Conservation (phyloP, 2,329 filamentous ascomycete genomes). For the Chalaropsis ovoidea region DNA sequence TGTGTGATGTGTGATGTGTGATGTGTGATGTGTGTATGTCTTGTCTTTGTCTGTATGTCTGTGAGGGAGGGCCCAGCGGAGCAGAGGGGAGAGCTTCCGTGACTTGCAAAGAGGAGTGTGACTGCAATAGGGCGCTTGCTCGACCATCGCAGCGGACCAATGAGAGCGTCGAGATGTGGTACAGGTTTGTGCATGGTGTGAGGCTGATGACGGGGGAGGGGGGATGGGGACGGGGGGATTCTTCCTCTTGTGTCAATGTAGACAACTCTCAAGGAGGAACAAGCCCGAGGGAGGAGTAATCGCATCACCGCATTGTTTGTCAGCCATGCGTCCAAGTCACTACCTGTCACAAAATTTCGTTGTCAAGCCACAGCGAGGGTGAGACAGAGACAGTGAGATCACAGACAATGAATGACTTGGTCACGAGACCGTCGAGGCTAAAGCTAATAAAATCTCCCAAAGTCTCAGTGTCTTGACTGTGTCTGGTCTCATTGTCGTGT, state of each 20-base stretch:
- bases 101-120: background rate
- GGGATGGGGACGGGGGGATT: background rate
- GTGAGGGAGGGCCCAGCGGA: background rate
- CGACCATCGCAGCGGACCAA: background rate
- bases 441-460: background rate
- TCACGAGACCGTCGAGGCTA: background rate
- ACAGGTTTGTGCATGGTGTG: background rate
- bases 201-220: background rate
- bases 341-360: background rate
- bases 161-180: background rate
- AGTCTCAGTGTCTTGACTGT: background rate
- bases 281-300: no score
- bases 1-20: background rate
- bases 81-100: background rate
- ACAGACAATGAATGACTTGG: background rate
- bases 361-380: background rate
- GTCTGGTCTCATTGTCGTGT: background rate
- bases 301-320: no score
- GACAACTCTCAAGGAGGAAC: background rate
- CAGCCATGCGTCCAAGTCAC: background rate
- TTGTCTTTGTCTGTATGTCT: background rate
- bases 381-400: background rate
- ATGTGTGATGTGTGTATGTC: background rate
- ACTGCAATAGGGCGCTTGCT: constrained; percentile 6
- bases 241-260: background rate